Percentiles rank a stretch among this genome's conserved stretches.
These are phyloP conservation scores for Volvox africanus DNA, from an alignment of 139 green algal species.

Conservation along the genomic window DNA sequence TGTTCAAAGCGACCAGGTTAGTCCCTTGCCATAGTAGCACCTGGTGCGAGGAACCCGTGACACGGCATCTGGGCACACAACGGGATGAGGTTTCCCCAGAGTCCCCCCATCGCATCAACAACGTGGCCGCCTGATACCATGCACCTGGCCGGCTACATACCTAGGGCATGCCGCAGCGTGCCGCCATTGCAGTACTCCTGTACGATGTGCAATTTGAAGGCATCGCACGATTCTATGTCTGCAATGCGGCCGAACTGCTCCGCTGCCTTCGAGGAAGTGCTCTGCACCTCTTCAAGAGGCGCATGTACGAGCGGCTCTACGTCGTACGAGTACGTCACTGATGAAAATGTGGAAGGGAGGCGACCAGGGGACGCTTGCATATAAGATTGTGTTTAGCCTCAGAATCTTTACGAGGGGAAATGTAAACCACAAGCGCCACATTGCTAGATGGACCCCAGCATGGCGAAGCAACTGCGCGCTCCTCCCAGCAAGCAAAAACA, in stretches of 20 bases:
- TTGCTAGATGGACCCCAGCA: too few species aligned
- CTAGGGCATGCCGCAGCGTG: neutral
- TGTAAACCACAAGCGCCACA: neutral
- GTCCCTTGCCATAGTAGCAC: neutral
- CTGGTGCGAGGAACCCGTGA: too few species aligned
- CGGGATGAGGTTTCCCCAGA: neutral
- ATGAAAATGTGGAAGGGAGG: neutral
- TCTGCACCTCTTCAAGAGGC: too few species aligned
- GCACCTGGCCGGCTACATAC: neutral
- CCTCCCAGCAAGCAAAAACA: neutral
- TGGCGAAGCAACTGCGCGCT: too few species aligned
- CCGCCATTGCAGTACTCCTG: conserved; percentile 25
- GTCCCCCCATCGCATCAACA: neutral
- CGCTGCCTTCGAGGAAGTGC: neutral
- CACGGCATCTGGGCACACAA: neutral
- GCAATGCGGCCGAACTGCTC: neutral
- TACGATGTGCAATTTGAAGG: conserved; percentile 17
- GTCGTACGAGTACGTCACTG: conserved; percentile 9
- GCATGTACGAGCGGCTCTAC: neutral
- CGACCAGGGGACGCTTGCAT: neutral
- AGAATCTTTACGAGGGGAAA: neutral
- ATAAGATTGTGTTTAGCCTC: neutral
- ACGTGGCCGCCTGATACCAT: neutral
- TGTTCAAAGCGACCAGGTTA: neutral
- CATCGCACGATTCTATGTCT: neutral